Percentiles rank a stretch among this genome's conserved stretches.
These are phyloP conservation scores for Paramarasmius palmivorus DNA, from an alignment of 1,284 basidiomycete species.

Conservation along the genomic window DNA sequence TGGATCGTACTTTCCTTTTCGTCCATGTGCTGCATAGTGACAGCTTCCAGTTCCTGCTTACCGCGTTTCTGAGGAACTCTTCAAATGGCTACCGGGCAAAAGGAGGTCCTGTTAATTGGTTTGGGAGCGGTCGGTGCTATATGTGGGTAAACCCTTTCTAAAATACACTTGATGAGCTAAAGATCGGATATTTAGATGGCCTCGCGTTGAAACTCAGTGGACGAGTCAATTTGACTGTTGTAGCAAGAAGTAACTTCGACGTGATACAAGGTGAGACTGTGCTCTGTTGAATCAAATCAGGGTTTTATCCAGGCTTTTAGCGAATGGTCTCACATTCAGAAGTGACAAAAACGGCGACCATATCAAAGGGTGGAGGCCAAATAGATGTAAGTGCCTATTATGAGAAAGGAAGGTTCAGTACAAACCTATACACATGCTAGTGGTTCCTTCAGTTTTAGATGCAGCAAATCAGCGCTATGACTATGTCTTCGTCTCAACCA, in stretches of 20 bases:
- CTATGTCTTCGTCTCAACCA: conserved; percentile 53
- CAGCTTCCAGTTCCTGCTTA: too few relatives aligned
- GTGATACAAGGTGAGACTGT: neutral
- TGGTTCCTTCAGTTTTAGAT: conserved; percentile 28
- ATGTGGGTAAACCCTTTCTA: neutral
- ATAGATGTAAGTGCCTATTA: conserved; percentile 3
- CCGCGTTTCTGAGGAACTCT: too few relatives aligned
- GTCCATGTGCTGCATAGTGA: too few relatives aligned
- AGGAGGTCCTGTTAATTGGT: conserved; percentile 8
- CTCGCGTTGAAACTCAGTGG: neutral
- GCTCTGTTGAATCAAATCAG: neutral
- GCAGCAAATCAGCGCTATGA: conserved; percentile 48
- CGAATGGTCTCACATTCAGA: conserved; percentile 5
- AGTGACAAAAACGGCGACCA: conserved; percentile 7
- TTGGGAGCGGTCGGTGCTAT: conserved; percentile 5
- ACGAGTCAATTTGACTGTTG: conserved; percentile 2
- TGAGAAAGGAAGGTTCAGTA: neutral
- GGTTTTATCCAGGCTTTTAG: neutral
- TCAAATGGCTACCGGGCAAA: too few relatives aligned
- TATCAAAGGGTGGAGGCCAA: conserved; percentile 5
- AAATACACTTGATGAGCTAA: neutral
- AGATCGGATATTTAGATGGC: neutral
- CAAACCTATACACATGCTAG: neutral
- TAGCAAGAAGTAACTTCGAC: conserved; percentile 9
- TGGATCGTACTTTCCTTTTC: too few relatives aligned